Evolutionary conservation across 1,284 basidiomycete genomes (phyloP).

Genomic region (Leccinum griseonigrum): DNA sequence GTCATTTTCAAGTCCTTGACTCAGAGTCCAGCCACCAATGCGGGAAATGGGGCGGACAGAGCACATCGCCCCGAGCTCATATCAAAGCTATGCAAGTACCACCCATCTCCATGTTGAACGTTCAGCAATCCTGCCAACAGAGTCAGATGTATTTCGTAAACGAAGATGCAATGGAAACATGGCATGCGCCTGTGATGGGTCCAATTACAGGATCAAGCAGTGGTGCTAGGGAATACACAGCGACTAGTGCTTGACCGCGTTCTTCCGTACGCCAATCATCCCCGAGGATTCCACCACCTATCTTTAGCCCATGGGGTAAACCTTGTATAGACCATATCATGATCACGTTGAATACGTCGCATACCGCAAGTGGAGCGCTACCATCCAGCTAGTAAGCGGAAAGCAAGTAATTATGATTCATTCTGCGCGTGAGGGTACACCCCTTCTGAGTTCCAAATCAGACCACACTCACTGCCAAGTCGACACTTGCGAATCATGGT

Average conservation of each 20-base stretch:
- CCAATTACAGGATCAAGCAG: slow-evolving; percentile 60
- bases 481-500: slow-evolving; percentile 43
- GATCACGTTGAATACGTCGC: slow-evolving; percentile 19
- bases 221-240: slow-evolving; percentile 64
- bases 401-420: slow-evolving; percentile 55
- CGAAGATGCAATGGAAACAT: slow-evolving; percentile 5
- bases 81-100: slow-evolving; percentile 24
- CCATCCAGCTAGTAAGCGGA: slow-evolving; percentile 65
- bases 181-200: slow-evolving; percentile 60
- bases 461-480: no score
- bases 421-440: slow-evolving; percentile 33
- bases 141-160: neutral
- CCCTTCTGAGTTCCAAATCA: no score
- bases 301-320: slow-evolving; percentile 30
- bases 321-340: neutral
- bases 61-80: slow-evolving; percentile 56
- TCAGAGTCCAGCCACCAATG: slow-evolving; percentile 60
- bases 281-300: slow-evolving; percentile 66
- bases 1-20: slow-evolving; percentile 40
- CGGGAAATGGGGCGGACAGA: slow-evolving; percentile 68
- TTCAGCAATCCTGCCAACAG: slow-evolving; percentile 46
- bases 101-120: slow-evolving; percentile 66
- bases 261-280: slow-evolving; percentile 73
- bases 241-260: slow-evolving; percentile 58
- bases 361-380: slow-evolving; percentile 60